Conservation (phyloP, 192 early-diverging fungal genomes). For the Backusella tuberculispora region DNA sequence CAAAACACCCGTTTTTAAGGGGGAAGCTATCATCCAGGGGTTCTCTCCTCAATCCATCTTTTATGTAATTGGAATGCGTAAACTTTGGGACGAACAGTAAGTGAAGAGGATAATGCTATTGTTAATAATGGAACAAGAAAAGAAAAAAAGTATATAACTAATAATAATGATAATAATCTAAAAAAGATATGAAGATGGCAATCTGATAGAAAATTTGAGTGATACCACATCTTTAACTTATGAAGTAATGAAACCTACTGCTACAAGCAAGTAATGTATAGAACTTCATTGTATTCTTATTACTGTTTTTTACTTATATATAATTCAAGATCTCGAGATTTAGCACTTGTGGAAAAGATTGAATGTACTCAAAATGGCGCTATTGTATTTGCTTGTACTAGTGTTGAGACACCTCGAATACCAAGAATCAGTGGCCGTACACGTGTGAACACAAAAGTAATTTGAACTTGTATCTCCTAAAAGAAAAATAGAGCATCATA, state of each 20-base stretch:
- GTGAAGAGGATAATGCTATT: neutral
- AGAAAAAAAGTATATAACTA: neutral
- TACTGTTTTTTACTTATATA: neutral
- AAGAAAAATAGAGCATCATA: conserved; percentile 19
- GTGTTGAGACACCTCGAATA: conserved; percentile 55
- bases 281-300: neutral
- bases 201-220: conserved; percentile 43
- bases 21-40: conserved; percentile 51
- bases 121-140: neutral
- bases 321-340: conserved; percentile 42
- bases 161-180: neutral
- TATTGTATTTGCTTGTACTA: conserved; percentile 58
- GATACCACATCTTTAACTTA: conserved; percentile 49
- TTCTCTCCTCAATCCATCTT: conserved; percentile 56
- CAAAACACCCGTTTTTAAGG: conserved; percentile 58
- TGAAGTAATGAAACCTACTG: conserved; percentile 45
- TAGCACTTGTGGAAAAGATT: conserved; percentile 51
- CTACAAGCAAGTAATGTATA: conserved; percentile 47
- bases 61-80: conserved; percentile 58
- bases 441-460: conserved; percentile 48
- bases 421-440: conserved; percentile 54
- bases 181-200: conserved; percentile 45
- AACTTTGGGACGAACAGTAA: conserved; percentile 60
- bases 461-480: neutral
- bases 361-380: conserved; percentile 50